Percentiles rank a stretch among this genome's conserved stretches.
phyloP scores from a whole-genome alignment of 176 grass and related monocot genomes.

The Dactylis glomerata region DNA sequence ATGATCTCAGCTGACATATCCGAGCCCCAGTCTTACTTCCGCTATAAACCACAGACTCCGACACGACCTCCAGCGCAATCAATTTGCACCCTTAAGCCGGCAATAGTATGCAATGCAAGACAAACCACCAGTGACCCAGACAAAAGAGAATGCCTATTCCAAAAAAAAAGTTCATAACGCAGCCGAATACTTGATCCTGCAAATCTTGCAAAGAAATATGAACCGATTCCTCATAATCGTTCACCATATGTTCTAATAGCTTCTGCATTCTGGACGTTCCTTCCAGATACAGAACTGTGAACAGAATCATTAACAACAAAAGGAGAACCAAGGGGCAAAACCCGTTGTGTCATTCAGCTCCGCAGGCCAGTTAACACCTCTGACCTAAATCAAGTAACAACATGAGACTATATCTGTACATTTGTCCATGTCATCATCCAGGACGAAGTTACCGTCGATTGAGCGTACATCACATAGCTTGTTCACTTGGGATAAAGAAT shows the following conservation, averaged over 20 bases:
- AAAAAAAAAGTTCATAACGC: background rate
- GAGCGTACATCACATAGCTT: background rate
- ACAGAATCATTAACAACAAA: background rate
- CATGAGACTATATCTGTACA: background rate
- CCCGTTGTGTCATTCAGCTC: background rate
- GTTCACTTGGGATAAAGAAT: slow-evolving; percentile 22
- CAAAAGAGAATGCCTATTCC: background rate
- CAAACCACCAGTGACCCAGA: background rate
- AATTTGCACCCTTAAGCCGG: background rate
- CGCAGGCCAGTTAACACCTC: background rate
- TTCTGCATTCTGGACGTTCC: background rate
- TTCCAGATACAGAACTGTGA: background rate
- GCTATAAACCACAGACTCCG: too few relatives aligned
- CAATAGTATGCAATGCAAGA: background rate
- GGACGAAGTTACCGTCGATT: background rate
- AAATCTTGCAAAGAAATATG: background rate
- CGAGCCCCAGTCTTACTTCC: too few relatives aligned
- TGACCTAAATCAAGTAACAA: background rate
- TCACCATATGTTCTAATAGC: background rate
- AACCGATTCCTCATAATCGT: background rate
- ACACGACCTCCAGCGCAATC: background rate
- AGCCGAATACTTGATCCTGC: background rate
- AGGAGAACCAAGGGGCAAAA: background rate
- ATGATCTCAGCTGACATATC: too few relatives aligned
- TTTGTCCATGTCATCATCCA: background rate